These are phyloP conservation scores for Eragrostis tef DNA, from an alignment of 202 grass and related monocot genomes.

Conservation along the genomic window DNA sequence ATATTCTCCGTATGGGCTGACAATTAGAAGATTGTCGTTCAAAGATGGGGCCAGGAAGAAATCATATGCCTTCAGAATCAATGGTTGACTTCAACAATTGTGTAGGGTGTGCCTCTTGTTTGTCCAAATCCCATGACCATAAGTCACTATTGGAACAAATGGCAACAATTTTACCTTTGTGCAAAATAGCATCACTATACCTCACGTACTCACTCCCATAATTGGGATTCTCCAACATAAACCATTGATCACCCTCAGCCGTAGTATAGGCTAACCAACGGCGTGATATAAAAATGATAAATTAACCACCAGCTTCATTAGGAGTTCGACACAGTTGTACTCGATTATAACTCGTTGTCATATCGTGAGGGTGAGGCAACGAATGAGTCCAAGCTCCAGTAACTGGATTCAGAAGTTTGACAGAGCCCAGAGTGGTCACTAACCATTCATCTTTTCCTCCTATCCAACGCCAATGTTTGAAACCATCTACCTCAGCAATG, in stretches of 20 bases:
- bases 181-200: background rate
- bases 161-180: background rate
- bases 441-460: conserved; percentile 27
- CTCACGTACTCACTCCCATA: background rate
- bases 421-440: background rate
- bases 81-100: background rate
- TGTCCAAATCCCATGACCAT: background rate
- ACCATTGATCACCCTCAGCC: background rate
- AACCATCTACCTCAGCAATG: background rate
- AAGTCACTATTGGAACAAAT: background rate
- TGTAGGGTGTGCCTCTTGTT: background rate
- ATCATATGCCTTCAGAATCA: background rate
- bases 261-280: background rate
- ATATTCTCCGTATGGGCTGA: background rate
- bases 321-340: background rate
- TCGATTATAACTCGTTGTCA: background rate
- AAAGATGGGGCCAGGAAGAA: background rate
- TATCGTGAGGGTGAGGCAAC: background rate
- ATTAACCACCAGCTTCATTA: background rate
- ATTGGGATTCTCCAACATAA: background rate
- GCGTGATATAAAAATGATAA: background rate
- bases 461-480: background rate
- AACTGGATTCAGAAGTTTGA: background rate
- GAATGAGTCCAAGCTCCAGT: background rate
- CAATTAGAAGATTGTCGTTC: background rate